Percentiles rank a stretch among this genome's conserved stretches.
Evolutionary conservation across 2,329 filamentous ascomycete genomes (phyloP).

Genomic region (Furcasterigmium sp.): DNA sequence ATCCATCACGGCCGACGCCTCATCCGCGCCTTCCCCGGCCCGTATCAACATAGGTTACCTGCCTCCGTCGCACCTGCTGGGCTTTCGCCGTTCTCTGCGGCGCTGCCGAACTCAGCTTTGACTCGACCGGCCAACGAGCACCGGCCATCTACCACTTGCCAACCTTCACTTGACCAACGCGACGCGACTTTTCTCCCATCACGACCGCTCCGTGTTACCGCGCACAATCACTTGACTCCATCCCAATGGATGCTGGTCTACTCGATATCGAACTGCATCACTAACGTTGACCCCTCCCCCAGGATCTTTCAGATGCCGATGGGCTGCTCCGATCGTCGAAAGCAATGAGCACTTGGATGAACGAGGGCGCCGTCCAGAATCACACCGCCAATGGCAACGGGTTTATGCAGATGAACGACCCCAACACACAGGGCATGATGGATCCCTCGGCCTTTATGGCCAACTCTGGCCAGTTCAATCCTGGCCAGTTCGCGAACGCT

Average conservation of each 20-base stretch:
- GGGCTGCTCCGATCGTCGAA: conserved; percentile 40
- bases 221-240: conserved; percentile 15
- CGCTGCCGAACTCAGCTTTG: not conserved
- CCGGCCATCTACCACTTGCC: not conserved
- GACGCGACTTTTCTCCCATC: not conserved
- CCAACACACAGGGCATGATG: conserved; percentile 56
- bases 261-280: conserved; percentile 38
- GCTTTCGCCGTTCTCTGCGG: no score
- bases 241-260: conserved; percentile 36
- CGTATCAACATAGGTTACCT: no score
- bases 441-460: conserved; percentile 61
- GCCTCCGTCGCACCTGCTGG: not conserved
- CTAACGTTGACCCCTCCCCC: conserved; percentile 2
- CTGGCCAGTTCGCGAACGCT: conserved; percentile 47
- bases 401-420: conserved; percentile 60
- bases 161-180: not conserved
- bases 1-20: not conserved
- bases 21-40: not conserved
- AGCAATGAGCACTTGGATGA: conserved; percentile 70
- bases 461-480: conserved; percentile 56
- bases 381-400: conserved; percentile 69
- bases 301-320: conserved; percentile 29
- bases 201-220: not conserved
- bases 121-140: not conserved
- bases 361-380: conserved; percentile 62